Conservation (phyloP, 352 stramenopile species). For the Phytophthora multivora region DNA sequence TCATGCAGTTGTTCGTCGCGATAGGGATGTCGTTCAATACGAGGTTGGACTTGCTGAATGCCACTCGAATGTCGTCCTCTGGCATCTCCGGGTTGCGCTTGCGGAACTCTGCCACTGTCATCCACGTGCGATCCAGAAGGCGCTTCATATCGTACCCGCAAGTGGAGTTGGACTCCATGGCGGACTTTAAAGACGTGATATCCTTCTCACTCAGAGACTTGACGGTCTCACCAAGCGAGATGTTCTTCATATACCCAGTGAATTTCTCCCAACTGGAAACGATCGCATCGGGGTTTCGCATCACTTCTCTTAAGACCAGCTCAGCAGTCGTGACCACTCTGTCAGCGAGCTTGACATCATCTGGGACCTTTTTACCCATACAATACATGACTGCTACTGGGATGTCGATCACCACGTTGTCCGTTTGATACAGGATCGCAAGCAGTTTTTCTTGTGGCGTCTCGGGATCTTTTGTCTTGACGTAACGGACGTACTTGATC, state of each 20-base stretch:
- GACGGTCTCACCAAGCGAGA: constrained; percentile 19
- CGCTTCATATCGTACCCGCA: constrained; percentile 31
- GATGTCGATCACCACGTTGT: constrained; percentile 45
- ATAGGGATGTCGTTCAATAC: constrained; percentile 52
- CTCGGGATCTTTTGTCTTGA: constrained; percentile 28
- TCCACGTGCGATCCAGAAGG: constrained; percentile 28
- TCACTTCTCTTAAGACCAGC: constrained; percentile 31
- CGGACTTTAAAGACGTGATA: constrained; percentile 20
- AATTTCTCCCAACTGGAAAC: constrained; percentile 30
- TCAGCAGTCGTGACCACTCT: constrained; percentile 37
- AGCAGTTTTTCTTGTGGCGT: constrained; percentile 40
- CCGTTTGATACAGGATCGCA: constrained; percentile 39
- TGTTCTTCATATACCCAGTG: constrained; percentile 26
- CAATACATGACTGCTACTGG: constrained; percentile 42
- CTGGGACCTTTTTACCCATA: constrained; percentile 25
- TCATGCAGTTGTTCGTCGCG: constrained; percentile 37
- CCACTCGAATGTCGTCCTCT: constrained; percentile 27
- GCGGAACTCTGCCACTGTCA: constrained; percentile 23
- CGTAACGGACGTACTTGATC: constrained; percentile 30
- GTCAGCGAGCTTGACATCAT: constrained; percentile 28
- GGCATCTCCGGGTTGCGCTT: constrained; percentile 23
- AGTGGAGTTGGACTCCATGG: constrained; percentile 24
- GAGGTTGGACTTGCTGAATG: constrained; percentile 33
- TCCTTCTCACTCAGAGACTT: constrained; percentile 16
- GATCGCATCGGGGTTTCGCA: constrained; percentile 30